These are phyloP conservation scores for Botrytis porri DNA, from an alignment of 2,329 filamentous ascomycete genomes.

Conservation along the genomic window DNA sequence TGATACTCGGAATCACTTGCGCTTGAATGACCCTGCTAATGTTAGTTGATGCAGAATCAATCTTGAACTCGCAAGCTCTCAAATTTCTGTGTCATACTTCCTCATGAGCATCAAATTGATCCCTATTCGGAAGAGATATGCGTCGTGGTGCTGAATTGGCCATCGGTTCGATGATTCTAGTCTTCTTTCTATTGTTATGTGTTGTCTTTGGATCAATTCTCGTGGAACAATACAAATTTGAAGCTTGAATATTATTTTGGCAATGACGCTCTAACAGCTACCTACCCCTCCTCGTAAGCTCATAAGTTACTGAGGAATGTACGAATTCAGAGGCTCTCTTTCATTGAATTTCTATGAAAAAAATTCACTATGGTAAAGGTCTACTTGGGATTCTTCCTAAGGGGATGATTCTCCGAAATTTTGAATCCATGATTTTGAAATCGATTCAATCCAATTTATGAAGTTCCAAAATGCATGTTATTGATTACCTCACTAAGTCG, in stretches of 20 bases:
- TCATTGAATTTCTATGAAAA: neutral
- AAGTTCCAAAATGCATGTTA: neutral
- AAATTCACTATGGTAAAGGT: neutral
- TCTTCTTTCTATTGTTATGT: neutral
- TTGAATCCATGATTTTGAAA: neutral
- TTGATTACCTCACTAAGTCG: neutral
- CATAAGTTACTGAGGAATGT: neutral
- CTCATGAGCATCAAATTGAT: constrained; percentile 15
- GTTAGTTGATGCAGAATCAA: neutral
- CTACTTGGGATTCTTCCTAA: neutral
- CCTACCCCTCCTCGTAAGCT: constrained; percentile 3
- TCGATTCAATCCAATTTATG: neutral
- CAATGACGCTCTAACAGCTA: neutral
- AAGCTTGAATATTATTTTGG: neutral
- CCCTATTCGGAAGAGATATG: constrained; percentile 8
- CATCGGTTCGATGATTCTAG: constrained; percentile 4
- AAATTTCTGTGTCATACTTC: constrained; percentile 12
- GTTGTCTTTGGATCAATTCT: neutral
- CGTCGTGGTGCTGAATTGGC: neutral
- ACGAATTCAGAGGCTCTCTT: neutral
- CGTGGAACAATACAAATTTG: neutral
- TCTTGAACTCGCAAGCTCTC: neutral
- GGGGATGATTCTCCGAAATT: neutral
- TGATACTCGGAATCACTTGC: constrained; percentile 39
- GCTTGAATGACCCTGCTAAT: constrained; percentile 29